Conservation (phyloP, 2,329 filamentous ascomycete species). For the Botrytis paeoniae region DNA sequence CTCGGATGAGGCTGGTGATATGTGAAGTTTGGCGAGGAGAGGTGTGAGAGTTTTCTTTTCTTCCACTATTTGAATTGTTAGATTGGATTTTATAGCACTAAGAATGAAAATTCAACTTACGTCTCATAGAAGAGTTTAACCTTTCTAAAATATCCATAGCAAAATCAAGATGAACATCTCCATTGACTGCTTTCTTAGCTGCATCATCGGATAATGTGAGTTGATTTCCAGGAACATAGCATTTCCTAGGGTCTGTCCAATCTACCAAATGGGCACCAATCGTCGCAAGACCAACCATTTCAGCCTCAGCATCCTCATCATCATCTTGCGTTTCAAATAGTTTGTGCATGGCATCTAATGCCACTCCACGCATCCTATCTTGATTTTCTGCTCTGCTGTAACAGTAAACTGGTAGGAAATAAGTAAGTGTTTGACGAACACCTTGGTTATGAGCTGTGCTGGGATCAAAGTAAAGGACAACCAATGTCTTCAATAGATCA, state of each 20-base stretch:
- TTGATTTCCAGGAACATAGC: conserved; percentile 49
- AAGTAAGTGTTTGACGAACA: conserved; percentile 81
- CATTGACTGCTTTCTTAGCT: conserved; percentile 63
- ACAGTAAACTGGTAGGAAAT: conserved; percentile 93
- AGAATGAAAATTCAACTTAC: conserved; percentile 47
- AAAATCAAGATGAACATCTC: conserved; percentile 77
- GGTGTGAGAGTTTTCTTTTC: conserved; percentile 80
- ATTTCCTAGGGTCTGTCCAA: conserved; percentile 92
- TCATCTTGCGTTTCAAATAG: conserved; percentile 71
- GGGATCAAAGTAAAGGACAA: conserved; percentile 87
- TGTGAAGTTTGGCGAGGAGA: conserved; percentile 77
- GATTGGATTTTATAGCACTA: not conserved
- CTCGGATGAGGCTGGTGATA: conserved; percentile 64
- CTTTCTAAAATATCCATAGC: conserved; percentile 75
- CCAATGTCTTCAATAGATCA: conserved; percentile 79
- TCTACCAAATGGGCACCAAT: conserved; percentile 84
- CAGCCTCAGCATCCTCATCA: conserved; percentile 70
- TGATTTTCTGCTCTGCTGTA: conserved; percentile 83
- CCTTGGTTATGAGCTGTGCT: conserved; percentile 75
- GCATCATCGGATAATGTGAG: conserved; percentile 49
- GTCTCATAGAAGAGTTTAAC: conserved; percentile 62
- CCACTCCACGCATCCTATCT: conserved; percentile 71
- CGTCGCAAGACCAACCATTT: conserved; percentile 74
- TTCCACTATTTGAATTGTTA: conserved; percentile 55
- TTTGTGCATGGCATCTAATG: conserved; percentile 70